Base-by-base conservation (phyloP, 2,329 filamentous ascomycete genomes). In the Arthrobotrys conoides region DNA sequence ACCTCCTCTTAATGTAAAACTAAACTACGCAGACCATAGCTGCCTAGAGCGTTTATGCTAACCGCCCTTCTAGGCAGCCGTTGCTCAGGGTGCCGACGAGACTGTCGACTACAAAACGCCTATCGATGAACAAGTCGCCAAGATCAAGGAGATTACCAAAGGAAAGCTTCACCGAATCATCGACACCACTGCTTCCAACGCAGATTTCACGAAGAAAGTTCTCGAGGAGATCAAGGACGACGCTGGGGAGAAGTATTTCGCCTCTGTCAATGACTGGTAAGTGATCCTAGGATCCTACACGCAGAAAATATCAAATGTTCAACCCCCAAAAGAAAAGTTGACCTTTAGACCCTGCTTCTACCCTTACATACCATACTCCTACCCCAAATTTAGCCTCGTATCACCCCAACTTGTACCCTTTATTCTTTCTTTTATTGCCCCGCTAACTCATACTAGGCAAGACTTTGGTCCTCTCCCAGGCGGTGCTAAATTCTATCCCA, bases 231-330 rank as follows among this genome's bases (percentile, higher is more conserved):
- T 71, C 46, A 68, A 77, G 20, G 73, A 69, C 22, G 68, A 78
- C 18, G 63, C 75, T 1, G 68, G 68, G 2, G 27, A 72, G 18
- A 72, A 72, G 6, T 78, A 72, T 30, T 72, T 78, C 20, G 18
- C 75, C 38, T 64, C 75, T 14, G 64, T 69, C 36, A 72, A 78
- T 48, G 68, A 78, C 63, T 78, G 75, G 75, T 78, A 65, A n/a
- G 75, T 55, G n/a, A 10, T 22, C 12, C 1, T n/a, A n/a, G n/a
- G n/a, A n/a, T n/a, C n/a, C n/a, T n/a, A n/a, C n/a, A n/a, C n/a
- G n/a, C n/a, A n/a, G n/a, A n/a, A n/a, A n/a, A n/a, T n/a, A n/a
- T n/a, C n/a, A n/a, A n/a, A n/a, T n/a, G n/a, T n/a, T 36, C 9
- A 36, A 1, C 38, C 3, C 14, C 12, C 16, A 4, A 41, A 41